Percentiles rank a stretch among this genome's conserved stretches.
These are phyloP conservation scores for Cryptosporidium sp. DNA, from an alignment of 169 alveolate genomes.

Conservation along the genomic window DNA sequence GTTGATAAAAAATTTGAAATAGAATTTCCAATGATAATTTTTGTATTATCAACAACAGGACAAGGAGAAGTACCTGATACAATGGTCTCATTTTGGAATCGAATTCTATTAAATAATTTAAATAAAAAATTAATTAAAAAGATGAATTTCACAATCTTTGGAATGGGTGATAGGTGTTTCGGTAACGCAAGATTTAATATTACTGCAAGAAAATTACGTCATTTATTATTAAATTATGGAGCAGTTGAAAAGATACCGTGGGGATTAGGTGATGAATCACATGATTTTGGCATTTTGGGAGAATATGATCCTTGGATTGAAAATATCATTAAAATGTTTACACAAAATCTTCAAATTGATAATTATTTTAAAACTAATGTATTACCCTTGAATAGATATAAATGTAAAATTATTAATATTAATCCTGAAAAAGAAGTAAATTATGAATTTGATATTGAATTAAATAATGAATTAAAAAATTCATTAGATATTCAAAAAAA, in stretches of 20 bases:
- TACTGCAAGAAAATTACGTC: constrained; percentile 51
- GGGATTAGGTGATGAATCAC: constrained; percentile 75
- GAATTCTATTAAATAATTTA: constrained; percentile 25
- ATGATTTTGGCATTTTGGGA: constrained; percentile 68
- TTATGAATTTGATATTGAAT: constrained; percentile 34
- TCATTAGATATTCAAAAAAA: constrained; percentile 10
- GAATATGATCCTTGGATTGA: constrained; percentile 74
- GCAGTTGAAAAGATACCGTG: constrained; percentile 43
- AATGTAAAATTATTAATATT: not conserved
- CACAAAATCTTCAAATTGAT: not conserved
- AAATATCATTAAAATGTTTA: constrained; percentile 10
- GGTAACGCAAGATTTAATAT: constrained; percentile 62
- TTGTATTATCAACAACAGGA: constrained; percentile 71
- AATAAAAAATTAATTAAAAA: constrained; percentile 8
- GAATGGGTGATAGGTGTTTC: constrained; percentile 73
- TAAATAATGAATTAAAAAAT: not conserved
- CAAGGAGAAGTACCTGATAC: constrained; percentile 73
- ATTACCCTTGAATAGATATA: not conserved
- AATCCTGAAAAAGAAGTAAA: not conserved
- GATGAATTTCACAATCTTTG: constrained; percentile 47
- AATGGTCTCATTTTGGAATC: constrained; percentile 70
- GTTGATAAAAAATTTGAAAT: not conserved
- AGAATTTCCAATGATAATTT: constrained; percentile 46
- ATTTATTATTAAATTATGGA: constrained; percentile 33
- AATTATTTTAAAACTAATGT: not conserved